Percentiles rank a stretch among this genome's conserved stretches.
phyloP scores from a whole-genome alignment of 495 filamentous ascomycete genomes.

The Lindgomyces ingoldianus region DNA sequence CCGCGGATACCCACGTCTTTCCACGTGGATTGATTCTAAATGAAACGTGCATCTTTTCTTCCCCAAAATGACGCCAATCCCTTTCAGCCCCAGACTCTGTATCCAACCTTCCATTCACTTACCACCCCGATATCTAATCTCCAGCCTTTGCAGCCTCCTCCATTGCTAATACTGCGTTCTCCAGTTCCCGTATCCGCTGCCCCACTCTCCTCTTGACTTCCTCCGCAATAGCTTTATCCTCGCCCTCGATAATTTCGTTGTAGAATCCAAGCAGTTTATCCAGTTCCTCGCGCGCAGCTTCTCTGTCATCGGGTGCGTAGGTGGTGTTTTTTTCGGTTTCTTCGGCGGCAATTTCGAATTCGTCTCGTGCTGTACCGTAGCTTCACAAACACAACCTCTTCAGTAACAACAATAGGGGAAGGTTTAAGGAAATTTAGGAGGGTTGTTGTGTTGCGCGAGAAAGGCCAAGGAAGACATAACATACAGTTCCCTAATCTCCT shows the following conservation, averaged over 20 bases:
- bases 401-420: no score
- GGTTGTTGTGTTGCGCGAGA: no score
- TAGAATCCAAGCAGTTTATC: slow-evolving; percentile 53
- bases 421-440: no score
- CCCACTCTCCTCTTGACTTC: slow-evolving; percentile 56
- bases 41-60: no score
- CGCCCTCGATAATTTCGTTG: slow-evolving; percentile 44
- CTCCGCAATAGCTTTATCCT: slow-evolving; percentile 45
- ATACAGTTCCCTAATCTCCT: slow-evolving; percentile 44
- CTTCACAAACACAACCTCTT: slow-evolving; percentile 12
- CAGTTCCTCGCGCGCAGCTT: slow-evolving; percentile 55
- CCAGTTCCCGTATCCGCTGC: slow-evolving; percentile 55
- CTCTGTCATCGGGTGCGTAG: slow-evolving; percentile 56
- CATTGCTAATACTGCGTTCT: slow-evolving; percentile 53
- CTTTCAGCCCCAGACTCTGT: no score
- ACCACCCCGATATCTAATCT: no score
- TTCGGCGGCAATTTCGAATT: slow-evolving; percentile 60
- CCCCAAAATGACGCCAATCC: no score
- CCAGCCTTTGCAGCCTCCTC: slow-evolving; percentile 44
- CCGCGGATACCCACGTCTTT: no score
- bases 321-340: slow-evolving; percentile 58
- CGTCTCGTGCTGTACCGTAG: slow-evolving; percentile 54
- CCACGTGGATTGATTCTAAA: no score
- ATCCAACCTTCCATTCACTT: no score
- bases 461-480: no score